Evolutionary conservation across 495 filamentous ascomycete species (phyloP), one percentile per base, ranked within the genome.

Genomic region (Xeromyces bisporus): DNA sequence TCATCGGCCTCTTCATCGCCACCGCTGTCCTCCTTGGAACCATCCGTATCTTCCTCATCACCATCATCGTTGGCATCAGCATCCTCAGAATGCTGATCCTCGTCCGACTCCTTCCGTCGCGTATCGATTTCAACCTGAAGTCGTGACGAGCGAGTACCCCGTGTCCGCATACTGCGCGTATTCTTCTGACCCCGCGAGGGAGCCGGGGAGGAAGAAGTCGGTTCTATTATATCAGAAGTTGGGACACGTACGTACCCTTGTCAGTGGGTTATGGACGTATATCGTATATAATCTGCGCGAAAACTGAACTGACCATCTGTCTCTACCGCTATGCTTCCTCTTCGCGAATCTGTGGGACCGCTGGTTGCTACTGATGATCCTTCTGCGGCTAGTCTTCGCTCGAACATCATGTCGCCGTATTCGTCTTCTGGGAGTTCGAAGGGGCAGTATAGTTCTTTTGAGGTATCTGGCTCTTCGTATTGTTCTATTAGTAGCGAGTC

Each of bases 371-470:
- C 57, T 26, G 62, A 44, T 51, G 71, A 47, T 47, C 64, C 47
- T 59, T 75, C 61, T 37, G 61, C 58, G 1, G 73, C 76, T 5
- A 77, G 53, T 11, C 77, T 59, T 30, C 68, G 66, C 35, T 66
- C 66, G 50, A 80, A 76, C 59, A 82, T 87, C 39, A 77, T 39
- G 1, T 82, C 75, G 31, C 69, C 73, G 44, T 74, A 94, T 26
- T 89, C 77, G 10, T 77, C 71, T 18, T 69, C 58, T 0, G 83
- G 82, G n/a, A 94, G 67, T 28, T 63, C 55, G 39, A 93, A 94
- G 12, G 82, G 67, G 28, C 64, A 65, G 38, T 69, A 79, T 10
- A 56, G 57, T 18, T 71, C 66, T 21, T 65, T 65, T 5, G 47
- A 43, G 5, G 48, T 53, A 7, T 72, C 71, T 6, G 67, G 64